A percentile compares a stretch with the other conserved stretches of the same genome.
Evolutionary conservation across 208 protist species (phyloP).

Genomic region (Jaenimonas drosophilae): DNA sequence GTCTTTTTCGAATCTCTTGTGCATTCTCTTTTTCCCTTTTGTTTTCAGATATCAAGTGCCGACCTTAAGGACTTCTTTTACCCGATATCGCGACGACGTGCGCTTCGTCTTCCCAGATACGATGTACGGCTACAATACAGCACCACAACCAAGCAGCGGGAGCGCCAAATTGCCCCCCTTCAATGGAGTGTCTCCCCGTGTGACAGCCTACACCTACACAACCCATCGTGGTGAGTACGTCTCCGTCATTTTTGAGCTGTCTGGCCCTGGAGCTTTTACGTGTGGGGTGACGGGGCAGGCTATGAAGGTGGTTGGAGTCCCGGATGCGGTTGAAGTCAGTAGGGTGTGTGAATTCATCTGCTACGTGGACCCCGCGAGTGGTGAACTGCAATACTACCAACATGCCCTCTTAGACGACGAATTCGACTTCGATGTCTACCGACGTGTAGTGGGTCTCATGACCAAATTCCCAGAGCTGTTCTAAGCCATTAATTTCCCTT

Average conservation of each 20-base stretch:
- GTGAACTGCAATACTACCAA: constrained; percentile 68
- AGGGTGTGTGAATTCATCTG: constrained; percentile 88
- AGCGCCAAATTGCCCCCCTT: constrained; percentile 78
- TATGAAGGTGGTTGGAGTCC: constrained; percentile 55
- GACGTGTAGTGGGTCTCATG: constrained; percentile 59
- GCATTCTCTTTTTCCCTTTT: constrained; percentile 2
- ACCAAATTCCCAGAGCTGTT: constrained; percentile 81
- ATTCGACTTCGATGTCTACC: constrained; percentile 86
- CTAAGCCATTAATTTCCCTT: too few species aligned
- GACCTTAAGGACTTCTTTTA: too few species aligned
- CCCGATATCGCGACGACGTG: too few species aligned
- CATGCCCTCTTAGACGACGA: constrained; percentile 85
- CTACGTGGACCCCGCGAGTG: constrained; percentile 76
- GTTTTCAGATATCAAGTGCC: too few species aligned
- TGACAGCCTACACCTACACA: constrained; percentile 48
- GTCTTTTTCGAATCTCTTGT: not conserved
- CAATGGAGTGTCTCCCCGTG: constrained; percentile 75
- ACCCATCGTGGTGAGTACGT: constrained; percentile 80
- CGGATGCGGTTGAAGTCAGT: constrained; percentile 60
- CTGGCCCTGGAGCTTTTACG: constrained; percentile 54
- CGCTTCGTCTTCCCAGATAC: too few species aligned
- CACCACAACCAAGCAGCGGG: too few species aligned
- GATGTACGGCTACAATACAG: too few species aligned
- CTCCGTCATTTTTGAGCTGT: constrained; percentile 72
- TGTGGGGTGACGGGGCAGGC: constrained; percentile 57